These are phyloP conservation scores for Rhodotorula kratochvilovae DNA, from an alignment of 768 basidiomycete species.

Conservation along the genomic window DNA sequence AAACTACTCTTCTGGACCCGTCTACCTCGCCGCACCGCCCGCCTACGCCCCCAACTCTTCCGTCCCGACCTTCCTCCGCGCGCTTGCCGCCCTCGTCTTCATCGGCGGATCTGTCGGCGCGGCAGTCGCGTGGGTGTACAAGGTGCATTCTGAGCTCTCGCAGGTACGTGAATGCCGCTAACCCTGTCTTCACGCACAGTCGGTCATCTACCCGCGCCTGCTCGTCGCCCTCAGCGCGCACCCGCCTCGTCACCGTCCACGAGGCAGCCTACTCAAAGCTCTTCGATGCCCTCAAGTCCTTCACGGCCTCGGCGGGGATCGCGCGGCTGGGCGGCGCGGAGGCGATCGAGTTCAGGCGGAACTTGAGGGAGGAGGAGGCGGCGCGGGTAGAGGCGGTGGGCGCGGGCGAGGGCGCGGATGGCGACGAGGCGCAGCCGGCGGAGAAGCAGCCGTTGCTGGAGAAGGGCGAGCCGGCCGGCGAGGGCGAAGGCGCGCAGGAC, in stretches of 20 bases:
- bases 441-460: neutral
- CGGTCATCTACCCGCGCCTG: conserved; percentile 22
- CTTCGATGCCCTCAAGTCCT: neutral
- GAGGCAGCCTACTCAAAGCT: neutral
- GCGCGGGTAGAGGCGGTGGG: neutral
- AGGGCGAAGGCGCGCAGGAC: neutral
- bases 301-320: neutral
- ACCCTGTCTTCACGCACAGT: neutral
- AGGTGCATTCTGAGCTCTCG: conserved; percentile 1
- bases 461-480: neutral
- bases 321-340: conserved; percentile 4
- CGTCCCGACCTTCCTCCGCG: conserved; percentile 25
- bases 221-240: conserved; percentile 19
- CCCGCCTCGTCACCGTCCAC: neutral
- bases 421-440: neutral
- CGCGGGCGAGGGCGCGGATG: neutral
- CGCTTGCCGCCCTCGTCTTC: conserved; percentile 13
- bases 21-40: conserved; percentile 20
- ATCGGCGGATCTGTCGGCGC: conserved; percentile 18
- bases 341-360: conserved; percentile 1
- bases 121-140: conserved; percentile 21
- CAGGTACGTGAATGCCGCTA: neutral
- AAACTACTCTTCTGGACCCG: conserved; percentile 30
- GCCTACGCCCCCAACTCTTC: conserved; percentile 28
- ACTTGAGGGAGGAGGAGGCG: neutral